phyloP scores from a whole-genome alignment of 345 rosid genomes.

The Boechera stricta region DNA sequence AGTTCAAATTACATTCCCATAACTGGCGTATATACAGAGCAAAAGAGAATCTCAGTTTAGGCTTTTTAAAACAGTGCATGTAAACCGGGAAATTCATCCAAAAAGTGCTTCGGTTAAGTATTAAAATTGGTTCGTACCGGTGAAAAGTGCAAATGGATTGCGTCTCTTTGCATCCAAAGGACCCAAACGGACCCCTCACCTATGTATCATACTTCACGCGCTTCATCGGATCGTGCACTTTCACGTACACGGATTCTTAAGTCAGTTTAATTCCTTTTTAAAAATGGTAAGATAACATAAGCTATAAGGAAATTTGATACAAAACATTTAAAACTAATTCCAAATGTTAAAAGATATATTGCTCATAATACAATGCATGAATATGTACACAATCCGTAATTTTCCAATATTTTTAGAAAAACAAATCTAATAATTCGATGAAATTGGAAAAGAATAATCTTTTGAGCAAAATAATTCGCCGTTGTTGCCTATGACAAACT shows the following conservation, averaged over 20 bases:
- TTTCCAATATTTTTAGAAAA: neutral
- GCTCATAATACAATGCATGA: conserved; percentile 16
- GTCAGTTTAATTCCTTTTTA: neutral
- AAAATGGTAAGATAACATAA: neutral
- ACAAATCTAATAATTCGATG: conserved; percentile 2
- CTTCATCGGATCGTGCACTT: conserved; percentile 8
- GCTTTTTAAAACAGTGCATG: neutral
- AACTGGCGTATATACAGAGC: conserved; percentile 43
- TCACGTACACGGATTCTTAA: neutral
- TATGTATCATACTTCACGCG: conserved; percentile 17
- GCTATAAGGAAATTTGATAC: neutral
- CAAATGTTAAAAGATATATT: neutral
- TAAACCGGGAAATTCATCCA: conserved; percentile 8
- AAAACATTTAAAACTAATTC: conserved; percentile 8
- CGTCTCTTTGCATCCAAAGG: conserved; percentile 44
- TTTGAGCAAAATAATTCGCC: neutral
- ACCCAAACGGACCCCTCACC: conserved; percentile 44
- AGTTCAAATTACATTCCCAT: conserved; percentile 17
- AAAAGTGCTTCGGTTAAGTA: conserved; percentile 15
- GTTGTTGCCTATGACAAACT: conserved; percentile 28
- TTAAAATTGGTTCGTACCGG: conserved; percentile 25
- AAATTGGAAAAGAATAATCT: neutral
- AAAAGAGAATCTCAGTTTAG: conserved; percentile 19
- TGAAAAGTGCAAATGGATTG: conserved; percentile 36
- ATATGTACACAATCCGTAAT: conserved; percentile 16